A percentile compares a stretch with the other conserved stretches of the same genome.
Evolutionary conservation across 202 grass and related monocot species (phyloP).

Genomic region (Setaria viridis): DNA sequence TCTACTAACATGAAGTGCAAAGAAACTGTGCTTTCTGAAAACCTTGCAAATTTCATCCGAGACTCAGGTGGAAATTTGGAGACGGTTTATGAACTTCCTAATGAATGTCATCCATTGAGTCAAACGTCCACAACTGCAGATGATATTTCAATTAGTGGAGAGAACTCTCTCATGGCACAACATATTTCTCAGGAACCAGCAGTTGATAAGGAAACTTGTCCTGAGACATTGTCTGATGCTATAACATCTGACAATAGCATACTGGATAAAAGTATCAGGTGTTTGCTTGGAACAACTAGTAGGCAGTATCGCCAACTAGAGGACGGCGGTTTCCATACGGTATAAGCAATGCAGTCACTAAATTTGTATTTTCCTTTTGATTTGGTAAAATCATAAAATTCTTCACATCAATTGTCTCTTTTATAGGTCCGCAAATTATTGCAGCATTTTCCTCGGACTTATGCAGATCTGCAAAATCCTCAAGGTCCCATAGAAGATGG

Average conservation of each 20-base stretch:
- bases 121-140: conserved; percentile 42
- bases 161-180: conserved; percentile 1
- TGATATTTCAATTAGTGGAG: conserved; percentile 45
- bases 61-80: conserved; percentile 59
- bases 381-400: conserved; percentile 32
- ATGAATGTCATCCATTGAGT: conserved; percentile 47
- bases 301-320: conserved; percentile 70
- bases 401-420: conserved; percentile 40
- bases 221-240: conserved; percentile 42
- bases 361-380: conserved; percentile 23
- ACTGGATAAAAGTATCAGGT: conserved; percentile 72
- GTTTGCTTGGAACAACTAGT: conserved; percentile 68
- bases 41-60: conserved; percentile 49
- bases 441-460: conserved; percentile 94
- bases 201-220: conserved; percentile 22
- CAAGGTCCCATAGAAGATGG: conserved; percentile 79
- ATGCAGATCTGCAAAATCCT: conserved; percentile 85
- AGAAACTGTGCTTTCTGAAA: conserved; percentile 50
- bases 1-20: conserved; percentile 48
- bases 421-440: conserved; percentile 87
- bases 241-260: conserved; percentile 47
- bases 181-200: conserved; percentile 44
- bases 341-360: conserved; percentile 44
- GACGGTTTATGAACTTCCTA: conserved; percentile 50
- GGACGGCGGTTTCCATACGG: conserved; percentile 80